Conservation (phyloP, 371 early-diverging fungal genomes). For the Chytridiales sp. region DNA sequence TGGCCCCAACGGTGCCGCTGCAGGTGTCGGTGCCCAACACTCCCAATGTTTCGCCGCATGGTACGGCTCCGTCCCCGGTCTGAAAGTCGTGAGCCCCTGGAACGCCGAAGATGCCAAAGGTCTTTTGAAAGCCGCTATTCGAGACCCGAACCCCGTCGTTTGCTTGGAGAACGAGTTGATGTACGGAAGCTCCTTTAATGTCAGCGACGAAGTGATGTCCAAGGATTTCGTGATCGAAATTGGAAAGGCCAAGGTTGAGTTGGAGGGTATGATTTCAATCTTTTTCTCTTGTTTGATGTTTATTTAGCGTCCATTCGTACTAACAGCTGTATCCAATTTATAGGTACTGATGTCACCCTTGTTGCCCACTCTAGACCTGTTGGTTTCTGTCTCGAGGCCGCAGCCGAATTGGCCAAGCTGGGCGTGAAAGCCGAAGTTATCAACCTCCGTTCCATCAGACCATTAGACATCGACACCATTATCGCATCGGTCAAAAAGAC, state of each 20-base stretch:
- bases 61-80: slow-evolving; percentile 95
- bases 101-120: slow-evolving; percentile 98
- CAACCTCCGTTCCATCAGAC: slow-evolving; percentile 98
- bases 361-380: slow-evolving; percentile 95
- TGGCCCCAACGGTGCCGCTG: slow-evolving; percentile 99
- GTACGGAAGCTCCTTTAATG: slow-evolving; percentile 90
- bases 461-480: slow-evolving; percentile 94
- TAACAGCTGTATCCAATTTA: not conserved
- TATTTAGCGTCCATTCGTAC: slow-evolving; percentile 18
- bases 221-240: slow-evolving; percentile 90
- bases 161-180: slow-evolving; percentile 98
- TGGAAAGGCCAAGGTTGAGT: slow-evolving; percentile 96
- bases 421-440: slow-evolving; percentile 90
- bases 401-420: slow-evolving; percentile 81
- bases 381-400: slow-evolving; percentile 88
- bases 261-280: slow-evolving; percentile 61
- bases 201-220: slow-evolving; percentile 77
- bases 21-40: slow-evolving; percentile 99
- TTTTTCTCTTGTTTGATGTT: slow-evolving; percentile 23
- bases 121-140: slow-evolving; percentile 94
- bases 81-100: slow-evolving; percentile 99
- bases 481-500: slow-evolving; percentile 95
- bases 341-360: slow-evolving; percentile 87
- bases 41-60: slow-evolving; percentile 98
- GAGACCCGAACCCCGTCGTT: slow-evolving; percentile 98